phyloP scores from a whole-genome alignment of 129 eudicot species.

The Ambrosia trifida region DNA sequence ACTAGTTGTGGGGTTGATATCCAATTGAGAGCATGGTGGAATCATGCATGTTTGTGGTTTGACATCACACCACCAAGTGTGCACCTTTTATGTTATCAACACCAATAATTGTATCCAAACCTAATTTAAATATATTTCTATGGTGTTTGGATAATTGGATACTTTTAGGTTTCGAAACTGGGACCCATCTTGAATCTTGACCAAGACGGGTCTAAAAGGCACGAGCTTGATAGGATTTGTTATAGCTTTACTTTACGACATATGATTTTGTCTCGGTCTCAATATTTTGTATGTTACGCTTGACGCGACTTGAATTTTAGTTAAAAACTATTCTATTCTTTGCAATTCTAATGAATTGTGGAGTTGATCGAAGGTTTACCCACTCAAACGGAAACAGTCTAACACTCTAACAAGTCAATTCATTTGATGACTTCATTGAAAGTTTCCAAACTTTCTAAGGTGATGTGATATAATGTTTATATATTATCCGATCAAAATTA shows the following conservation, averaged over 20 bases:
- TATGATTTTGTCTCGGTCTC: too few species aligned
- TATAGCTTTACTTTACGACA: too few species aligned
- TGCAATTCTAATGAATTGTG: background rate
- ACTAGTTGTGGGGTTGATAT: constrained; percentile 13
- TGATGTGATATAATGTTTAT: background rate
- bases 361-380: background rate
- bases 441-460: background rate
- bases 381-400: background rate
- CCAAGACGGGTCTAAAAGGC: background rate
- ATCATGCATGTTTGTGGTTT: constrained; percentile 31
- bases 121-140: constrained; percentile 3
- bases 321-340: background rate
- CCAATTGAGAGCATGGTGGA: constrained; percentile 9
- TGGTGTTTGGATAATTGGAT: constrained; percentile 9
- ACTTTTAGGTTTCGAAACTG: background rate
- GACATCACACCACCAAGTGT: constrained; percentile 36
- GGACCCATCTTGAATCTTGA: background rate
- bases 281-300: background rate
- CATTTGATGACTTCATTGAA: constrained; percentile 9
- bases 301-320: background rate
- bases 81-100: constrained; percentile 25
- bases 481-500: background rate
- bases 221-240: background rate
- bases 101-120: constrained; percentile 21
- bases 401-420: background rate